Percentiles rank a stretch among this genome's conserved stretches.
phyloP scores from a whole-genome alignment of 2,329 filamentous ascomycete genomes.

The Teratosphaeriaceae sp. region DNA sequence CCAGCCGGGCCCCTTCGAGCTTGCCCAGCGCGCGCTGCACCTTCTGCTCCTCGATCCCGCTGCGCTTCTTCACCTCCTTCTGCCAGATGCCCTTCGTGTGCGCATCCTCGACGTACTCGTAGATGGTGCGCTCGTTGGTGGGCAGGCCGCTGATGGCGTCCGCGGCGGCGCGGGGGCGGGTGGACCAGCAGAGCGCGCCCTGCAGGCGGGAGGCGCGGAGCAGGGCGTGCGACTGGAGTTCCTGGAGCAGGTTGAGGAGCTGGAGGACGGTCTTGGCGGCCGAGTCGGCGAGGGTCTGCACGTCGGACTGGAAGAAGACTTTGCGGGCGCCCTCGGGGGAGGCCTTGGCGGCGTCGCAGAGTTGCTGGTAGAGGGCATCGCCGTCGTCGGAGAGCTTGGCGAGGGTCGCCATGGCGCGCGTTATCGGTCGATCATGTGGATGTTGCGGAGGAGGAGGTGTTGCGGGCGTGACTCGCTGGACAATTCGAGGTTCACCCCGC shows the following conservation, averaged over 20 bases:
- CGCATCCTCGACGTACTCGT: conserved; percentile 80
- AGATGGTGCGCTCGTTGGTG: conserved; percentile 75
- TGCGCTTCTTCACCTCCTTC: conserved; percentile 68
- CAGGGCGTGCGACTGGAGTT: conserved; percentile 24
- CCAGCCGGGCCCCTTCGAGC: conserved; percentile 73
- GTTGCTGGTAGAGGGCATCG: conserved; percentile 25
- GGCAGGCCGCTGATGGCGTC: conserved; percentile 40
- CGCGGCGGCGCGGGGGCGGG: conserved; percentile 18
- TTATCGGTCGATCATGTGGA: conserved; percentile 17
- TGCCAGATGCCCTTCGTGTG: conserved; percentile 86
- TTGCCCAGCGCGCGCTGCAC: conserved; percentile 77
- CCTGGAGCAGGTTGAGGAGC: conserved; percentile 26
- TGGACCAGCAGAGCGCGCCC: conserved; percentile 25
- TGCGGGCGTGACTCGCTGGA: neutral
- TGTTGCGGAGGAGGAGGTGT: neutral
- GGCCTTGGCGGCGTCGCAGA: conserved; percentile 13
- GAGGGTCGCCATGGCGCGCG: conserved; percentile 14
- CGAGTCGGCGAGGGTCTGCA: conserved; percentile 8
- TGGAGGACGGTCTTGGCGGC: conserved; percentile 10
- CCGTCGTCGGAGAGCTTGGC: conserved; percentile 17
- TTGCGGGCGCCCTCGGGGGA: conserved; percentile 25
- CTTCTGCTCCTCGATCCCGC: conserved; percentile 70
- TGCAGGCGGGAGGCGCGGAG: conserved; percentile 26
- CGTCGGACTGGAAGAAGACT: conserved; percentile 24
- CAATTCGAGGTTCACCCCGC: conserved; percentile 1